Evolutionary conservation across 2,329 filamentous ascomycete species (phyloP).

Genomic region (Penicillium sp.): DNA sequence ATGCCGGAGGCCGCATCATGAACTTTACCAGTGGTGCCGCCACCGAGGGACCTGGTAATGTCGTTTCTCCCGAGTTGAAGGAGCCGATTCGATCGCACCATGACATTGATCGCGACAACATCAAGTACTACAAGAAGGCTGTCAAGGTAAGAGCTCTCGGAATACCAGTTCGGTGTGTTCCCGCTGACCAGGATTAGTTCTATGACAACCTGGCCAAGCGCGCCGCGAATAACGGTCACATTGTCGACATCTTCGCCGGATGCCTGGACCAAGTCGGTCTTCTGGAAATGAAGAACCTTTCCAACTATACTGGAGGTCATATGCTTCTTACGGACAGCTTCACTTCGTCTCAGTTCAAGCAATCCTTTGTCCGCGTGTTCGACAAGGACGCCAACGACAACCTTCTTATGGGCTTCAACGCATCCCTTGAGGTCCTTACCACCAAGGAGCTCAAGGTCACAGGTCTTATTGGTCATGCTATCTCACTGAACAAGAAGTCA

Average conservation of each 20-base stretch:
- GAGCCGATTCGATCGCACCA: conserved; percentile 97
- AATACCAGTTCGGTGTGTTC: background rate
- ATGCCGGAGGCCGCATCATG: conserved; percentile 93
- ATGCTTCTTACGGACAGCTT: conserved; percentile 99
- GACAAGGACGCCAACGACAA: conserved; percentile 96
- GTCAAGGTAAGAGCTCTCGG: conserved; percentile 63
- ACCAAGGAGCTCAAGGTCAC: conserved; percentile 99
- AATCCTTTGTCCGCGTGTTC: conserved; percentile 94
- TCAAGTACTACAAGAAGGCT: conserved; percentile 99
- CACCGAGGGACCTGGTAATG: conserved; percentile 93
- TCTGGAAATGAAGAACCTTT: conserved; percentile 94
- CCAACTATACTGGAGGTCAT: conserved; percentile 93
- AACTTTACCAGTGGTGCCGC: conserved; percentile 91
- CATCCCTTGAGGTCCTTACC: conserved; percentile 87
- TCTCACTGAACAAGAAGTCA: conserved; percentile 97
- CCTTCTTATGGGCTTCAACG: conserved; percentile 96
- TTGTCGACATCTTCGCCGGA: conserved; percentile 95
- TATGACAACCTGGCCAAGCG: conserved; percentile 93
- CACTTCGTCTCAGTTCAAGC: conserved; percentile 98
- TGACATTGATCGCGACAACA: conserved; percentile 97
- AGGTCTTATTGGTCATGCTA: conserved; percentile 90
- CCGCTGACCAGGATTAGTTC: conserved; percentile 56
- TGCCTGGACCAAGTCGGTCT: conserved; percentile 96
- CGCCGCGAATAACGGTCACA: conserved; percentile 91
- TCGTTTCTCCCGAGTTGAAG: conserved; percentile 89